Conservation (phyloP, 139 green algal species). For the Penium margaritaceum region DNA sequence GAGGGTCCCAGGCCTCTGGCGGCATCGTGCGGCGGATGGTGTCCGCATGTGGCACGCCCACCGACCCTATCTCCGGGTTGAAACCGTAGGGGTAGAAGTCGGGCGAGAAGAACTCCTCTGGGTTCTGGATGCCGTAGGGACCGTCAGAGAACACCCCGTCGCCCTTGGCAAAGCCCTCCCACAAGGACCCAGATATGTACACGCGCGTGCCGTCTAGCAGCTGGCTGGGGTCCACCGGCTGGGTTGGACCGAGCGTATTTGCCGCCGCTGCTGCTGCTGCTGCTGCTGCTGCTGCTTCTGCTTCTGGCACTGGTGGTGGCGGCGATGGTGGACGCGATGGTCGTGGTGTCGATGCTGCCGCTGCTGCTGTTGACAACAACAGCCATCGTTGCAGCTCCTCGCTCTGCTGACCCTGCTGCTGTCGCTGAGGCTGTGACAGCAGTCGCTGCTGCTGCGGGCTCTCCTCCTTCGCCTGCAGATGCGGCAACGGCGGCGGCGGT, state of each 20-base stretch:
- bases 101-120: constrained; percentile 29
- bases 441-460: too few relatives aligned
- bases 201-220: constrained; percentile 35
- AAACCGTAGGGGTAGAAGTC: constrained; percentile 47
- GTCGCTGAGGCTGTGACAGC: too few relatives aligned
- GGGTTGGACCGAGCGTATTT: background rate
- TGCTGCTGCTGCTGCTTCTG: background rate
- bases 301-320: background rate
- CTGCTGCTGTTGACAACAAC: too few relatives aligned
- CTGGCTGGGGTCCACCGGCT: constrained; percentile 8
- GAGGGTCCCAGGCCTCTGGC: constrained; percentile 6
- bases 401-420: too few relatives aligned
- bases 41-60: constrained; percentile 38
- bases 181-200: constrained; percentile 45
- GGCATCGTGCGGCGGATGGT: constrained; percentile 39
- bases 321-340: background rate
- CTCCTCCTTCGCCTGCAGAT: too few relatives aligned
- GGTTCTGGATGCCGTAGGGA: constrained; percentile 46
- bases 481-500: background rate
- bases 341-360: too few relatives aligned
- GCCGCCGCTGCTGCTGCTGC: too few relatives aligned
- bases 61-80: constrained; percentile 48
- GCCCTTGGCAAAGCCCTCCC: constrained; percentile 44
- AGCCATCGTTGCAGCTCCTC: too few relatives aligned
- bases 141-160: constrained; percentile 36